phyloP scores from a whole-genome alignment of 345 rosid species.

The Rhizophora apiculata region DNA sequence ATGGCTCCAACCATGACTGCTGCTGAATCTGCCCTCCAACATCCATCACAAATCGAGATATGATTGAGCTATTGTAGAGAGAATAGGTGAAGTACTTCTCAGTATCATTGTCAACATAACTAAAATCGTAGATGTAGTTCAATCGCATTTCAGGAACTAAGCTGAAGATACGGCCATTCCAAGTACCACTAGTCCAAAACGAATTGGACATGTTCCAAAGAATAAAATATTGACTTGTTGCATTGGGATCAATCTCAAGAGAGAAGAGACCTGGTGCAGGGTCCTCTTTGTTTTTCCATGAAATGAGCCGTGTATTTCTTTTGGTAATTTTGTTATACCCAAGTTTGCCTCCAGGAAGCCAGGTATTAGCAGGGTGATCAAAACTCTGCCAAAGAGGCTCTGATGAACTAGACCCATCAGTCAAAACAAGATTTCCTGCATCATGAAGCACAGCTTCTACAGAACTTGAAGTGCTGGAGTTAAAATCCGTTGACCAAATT shows the following conservation, averaged over 20 bases:
- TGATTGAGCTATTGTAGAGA: constrained; percentile 16
- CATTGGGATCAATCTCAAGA: constrained; percentile 50
- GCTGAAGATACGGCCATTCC: constrained; percentile 51
- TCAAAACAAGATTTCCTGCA: constrained; percentile 60
- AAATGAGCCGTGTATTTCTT: constrained; percentile 38
- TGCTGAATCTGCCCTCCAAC: constrained; percentile 60
- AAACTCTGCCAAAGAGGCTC: constrained; percentile 64
- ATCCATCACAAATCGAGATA: constrained; percentile 52
- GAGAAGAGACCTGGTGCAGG: constrained; percentile 77
- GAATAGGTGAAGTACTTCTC: constrained; percentile 68
- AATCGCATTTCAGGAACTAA: constrained; percentile 66
- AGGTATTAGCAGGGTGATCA: constrained; percentile 60
- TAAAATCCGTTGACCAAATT: constrained; percentile 66
- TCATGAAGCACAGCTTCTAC: constrained; percentile 49
- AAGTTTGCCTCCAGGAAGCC: constrained; percentile 70
- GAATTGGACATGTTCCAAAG: constrained; percentile 45
- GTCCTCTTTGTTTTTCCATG: constrained; percentile 61
- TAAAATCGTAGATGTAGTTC: constrained; percentile 51
- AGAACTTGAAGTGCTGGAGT: constrained; percentile 26
- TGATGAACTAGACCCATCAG: constrained; percentile 26
- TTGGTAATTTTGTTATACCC: constrained; percentile 40
- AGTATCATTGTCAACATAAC: constrained; percentile 30
- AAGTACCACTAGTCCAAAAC: constrained; percentile 66
- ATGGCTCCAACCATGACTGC: constrained; percentile 30
- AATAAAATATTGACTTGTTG: constrained; percentile 47